A percentile compares a stretch with the other conserved stretches of the same genome.
phyloP scores from a whole-genome alignment of 1,139 yeast genomes.

The Blastobotrys arbuscula region DNA sequence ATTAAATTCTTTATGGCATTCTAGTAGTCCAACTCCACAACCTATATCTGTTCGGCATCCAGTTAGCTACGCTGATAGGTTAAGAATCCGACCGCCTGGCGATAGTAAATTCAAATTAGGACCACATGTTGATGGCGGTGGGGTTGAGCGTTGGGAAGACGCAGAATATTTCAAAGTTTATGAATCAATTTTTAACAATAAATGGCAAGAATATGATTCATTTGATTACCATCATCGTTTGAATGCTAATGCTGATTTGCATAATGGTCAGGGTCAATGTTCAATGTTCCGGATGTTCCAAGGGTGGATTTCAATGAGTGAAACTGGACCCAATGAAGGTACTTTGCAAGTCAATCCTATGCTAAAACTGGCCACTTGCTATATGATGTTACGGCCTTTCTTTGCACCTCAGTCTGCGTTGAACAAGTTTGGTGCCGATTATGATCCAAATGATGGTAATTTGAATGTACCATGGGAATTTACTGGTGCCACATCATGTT shows the following conservation, averaged over 20 bases:
- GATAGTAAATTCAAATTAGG: slow-evolving; percentile 34
- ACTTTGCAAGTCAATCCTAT: slow-evolving; percentile 41
- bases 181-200: slow-evolving; percentile 37
- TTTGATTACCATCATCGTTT: slow-evolving; percentile 39
- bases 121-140: slow-evolving; percentile 45
- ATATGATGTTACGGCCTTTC: slow-evolving; percentile 43
- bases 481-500: slow-evolving; percentile 21
- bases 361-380: slow-evolving; percentile 36
- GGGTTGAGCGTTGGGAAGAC: slow-evolving; percentile 47
- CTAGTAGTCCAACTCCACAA: slow-evolving; percentile 14
- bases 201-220: slow-evolving; percentile 46
- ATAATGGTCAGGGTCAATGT: slow-evolving; percentile 38
- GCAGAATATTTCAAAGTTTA: slow-evolving; percentile 39
- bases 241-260: slow-evolving; percentile 37
- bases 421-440: slow-evolving; percentile 19
- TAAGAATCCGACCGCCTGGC: slow-evolving; percentile 46
- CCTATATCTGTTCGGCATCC: slow-evolving; percentile 31
- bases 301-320: slow-evolving; percentile 45
- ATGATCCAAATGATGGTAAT: slow-evolving; percentile 18
- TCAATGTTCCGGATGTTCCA: slow-evolving; percentile 42
- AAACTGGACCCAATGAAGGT: slow-evolving; percentile 41
- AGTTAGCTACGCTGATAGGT: slow-evolving; percentile 51
- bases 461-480: slow-evolving; percentile 20
- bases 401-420: slow-evolving; percentile 31
- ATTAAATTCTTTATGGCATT: slow-evolving; percentile 36